Base-by-base conservation (phyloP, 2,329 filamentous ascomycete species). In the Penicillium freii region DNA sequence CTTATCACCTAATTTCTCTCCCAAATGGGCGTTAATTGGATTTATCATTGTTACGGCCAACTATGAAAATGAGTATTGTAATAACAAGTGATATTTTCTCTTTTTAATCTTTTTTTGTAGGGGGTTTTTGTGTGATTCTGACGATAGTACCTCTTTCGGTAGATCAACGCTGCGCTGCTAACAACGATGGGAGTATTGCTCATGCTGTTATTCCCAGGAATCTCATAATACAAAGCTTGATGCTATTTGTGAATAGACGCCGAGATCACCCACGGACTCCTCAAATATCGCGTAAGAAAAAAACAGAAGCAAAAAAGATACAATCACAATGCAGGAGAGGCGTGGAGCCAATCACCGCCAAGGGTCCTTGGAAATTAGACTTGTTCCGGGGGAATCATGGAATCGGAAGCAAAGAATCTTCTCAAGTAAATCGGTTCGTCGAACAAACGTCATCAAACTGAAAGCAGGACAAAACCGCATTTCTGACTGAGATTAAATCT, bases 401-500 rank as follows among this genome's bases (percentile, higher is more conserved):
- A 34, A 25, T 15, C 31, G 19, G 8, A 38, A 45, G 2, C 25
- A n/a, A 19, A 21, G 21, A 40, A 42, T 6, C 5, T 25, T 38
- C 21, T 51, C 25, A 9, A 31, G 17, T 21, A 21, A 36, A 27
- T n/a, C 21, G 21, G 5, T 8, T 29, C 9, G 17, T 3, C 45
- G 17, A 36, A 47, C 19, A 8, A 4, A 25, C 17, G 29, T 4
- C 13, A 33, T 21, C 6, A 21, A 11, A 11, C 9, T 7, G 15
- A 36, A 36, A 5, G 2, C 10, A 36, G 5, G 11, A 21, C 4
- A 25, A 21, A 4, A 17, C 0, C 2, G 17, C n/a, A 43, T 21
- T 11, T 2, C 9, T 11, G 17, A 21, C 11, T 17, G 11, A 27
- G 13, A 52, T 59, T 79, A 91, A 66, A 96, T 91, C 65, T 96